Percentiles rank a stretch among this genome's conserved stretches.
These are phyloP conservation scores for Mycocentrospora acerina DNA, from an alignment of 2,329 filamentous ascomycete species.

Conservation along the genomic window DNA sequence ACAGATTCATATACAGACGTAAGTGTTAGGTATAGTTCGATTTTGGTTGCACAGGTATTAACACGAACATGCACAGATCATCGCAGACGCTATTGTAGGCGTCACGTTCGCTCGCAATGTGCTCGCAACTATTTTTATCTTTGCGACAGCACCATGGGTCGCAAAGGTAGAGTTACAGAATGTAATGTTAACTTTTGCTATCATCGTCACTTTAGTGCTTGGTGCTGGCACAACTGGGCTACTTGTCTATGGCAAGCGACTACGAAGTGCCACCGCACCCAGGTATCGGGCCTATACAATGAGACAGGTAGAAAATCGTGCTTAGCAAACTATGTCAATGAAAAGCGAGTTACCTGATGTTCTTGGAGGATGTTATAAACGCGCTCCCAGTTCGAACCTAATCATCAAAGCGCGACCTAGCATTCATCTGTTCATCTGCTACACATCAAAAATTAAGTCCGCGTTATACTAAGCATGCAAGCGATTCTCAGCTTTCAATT, in stretches of 20 bases:
- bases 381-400: too few relatives aligned
- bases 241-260: constrained; percentile 9
- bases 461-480: too few relatives aligned
- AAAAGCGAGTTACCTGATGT: too few relatives aligned
- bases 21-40: neutral
- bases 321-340: too few relatives aligned
- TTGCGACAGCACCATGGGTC: constrained; percentile 49
- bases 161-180: constrained; percentile 8
- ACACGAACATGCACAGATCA: constrained; percentile 28
- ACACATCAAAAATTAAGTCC: too few relatives aligned
- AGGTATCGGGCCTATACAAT: constrained; percentile 2
- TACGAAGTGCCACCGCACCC: constrained; percentile 1
- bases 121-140: constrained; percentile 50
- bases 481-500: too few relatives aligned
- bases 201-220: constrained; percentile 5
- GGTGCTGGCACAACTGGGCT: constrained; percentile 7
- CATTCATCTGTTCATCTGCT: too few relatives aligned
- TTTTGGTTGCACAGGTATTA: neutral
- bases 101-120: constrained; percentile 50
- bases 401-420: too few relatives aligned
- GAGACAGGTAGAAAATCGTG: constrained; percentile 10
- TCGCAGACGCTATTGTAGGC: constrained; percentile 50
- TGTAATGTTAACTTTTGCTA: constrained; percentile 12
- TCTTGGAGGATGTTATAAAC: too few relatives aligned
- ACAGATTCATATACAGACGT: constrained; percentile 34